Base-by-base conservation (phyloP, 768 basidiomycete species). In the Pulveroboletus sp. region DNA sequence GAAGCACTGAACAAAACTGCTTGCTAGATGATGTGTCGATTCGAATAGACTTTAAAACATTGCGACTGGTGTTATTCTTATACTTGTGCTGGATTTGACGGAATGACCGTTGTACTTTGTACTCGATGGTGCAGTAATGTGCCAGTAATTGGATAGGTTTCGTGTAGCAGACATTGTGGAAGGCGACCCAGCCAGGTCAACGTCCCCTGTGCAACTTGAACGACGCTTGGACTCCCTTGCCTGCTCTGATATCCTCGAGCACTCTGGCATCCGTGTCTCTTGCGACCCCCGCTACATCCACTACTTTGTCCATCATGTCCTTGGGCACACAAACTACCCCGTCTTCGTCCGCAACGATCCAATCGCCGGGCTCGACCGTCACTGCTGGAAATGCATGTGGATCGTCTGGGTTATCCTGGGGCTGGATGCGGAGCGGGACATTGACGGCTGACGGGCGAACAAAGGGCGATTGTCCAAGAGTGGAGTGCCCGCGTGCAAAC, bases 271-370 rank as follows among this genome's bases (percentile, higher is more conserved):
- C 94, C 13, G 87, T 68, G 41, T 79, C 77, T 57, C 77, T 73
- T 14, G 79, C 82, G 56, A 75, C 75, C 24, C 60, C 53, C n/a
- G 86, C 90, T 20, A 79, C 45, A 34, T 79, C 73, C 5, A 82
- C 56, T 1, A 90, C 90, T 48, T 78, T 63, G 16, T 68, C 69
- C 31, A 81, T 74, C 39, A 84, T 54, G 4, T 67, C 70, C 29
- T 63, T 68, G 2, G 90, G 85, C 23, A 95, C 78, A 58, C 84
- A 89, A 3, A 97, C 89, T 1, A 94, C 90, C 2, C 94, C 93
- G 62, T 97, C 89, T 48, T 82, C 77, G 65, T 97, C 94, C 21
- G 84, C 91, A n/a, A 94, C 65, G 40, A 95, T 78, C 76, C 84
- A 79, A 64, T 94, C 93, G 2, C 84, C 87, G 2, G 93, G 85